Evolutionary conservation across 352 stramenopile genomes (phyloP).

Genomic region (Phytopythium helicoides): DNA sequence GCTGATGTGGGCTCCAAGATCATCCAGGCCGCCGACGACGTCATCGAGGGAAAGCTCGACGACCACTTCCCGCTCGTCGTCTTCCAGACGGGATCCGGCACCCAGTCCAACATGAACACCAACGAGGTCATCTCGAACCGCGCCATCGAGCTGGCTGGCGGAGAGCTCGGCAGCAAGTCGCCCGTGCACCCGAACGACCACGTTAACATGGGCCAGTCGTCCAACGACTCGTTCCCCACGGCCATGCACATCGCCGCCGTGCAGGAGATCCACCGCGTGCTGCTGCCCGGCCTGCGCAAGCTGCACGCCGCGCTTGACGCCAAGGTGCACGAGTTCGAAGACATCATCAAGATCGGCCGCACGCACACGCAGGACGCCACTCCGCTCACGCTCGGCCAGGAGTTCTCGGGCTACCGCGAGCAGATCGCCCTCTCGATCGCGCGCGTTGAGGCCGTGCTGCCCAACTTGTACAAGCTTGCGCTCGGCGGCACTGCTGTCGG

Average conservation of each 20-base stretch:
- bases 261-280: conserved; percentile 78
- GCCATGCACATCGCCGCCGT: conserved; percentile 96
- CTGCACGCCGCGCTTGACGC: conserved; percentile 81
- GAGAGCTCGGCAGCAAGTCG: too few species aligned
- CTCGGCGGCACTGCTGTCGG: conserved; percentile 95
- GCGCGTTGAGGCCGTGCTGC: conserved; percentile 80
- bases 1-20: too few species aligned
- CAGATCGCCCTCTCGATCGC: conserved; percentile 92
- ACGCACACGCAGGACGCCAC: conserved; percentile 96
- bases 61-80: too few species aligned
- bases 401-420: conserved; percentile 94
- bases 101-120: too few species aligned
- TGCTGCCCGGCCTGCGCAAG: conserved; percentile 71
- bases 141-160: too few species aligned
- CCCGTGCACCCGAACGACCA: too few species aligned
- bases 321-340: conserved; percentile 91
- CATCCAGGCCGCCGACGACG: too few species aligned
- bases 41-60: too few species aligned
- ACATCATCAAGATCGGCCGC: conserved; percentile 97
- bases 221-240: conserved; percentile 97
- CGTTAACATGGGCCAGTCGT: too few species aligned
- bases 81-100: too few species aligned
- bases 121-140: too few species aligned
- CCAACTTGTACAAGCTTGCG: conserved; percentile 90
- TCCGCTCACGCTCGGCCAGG: conserved; percentile 96